Evolutionary conservation across 768 basidiomycete genomes (phyloP), one percentile per base, ranked within the genome.

Genomic region (Pulveroboletus sp.): DNA sequence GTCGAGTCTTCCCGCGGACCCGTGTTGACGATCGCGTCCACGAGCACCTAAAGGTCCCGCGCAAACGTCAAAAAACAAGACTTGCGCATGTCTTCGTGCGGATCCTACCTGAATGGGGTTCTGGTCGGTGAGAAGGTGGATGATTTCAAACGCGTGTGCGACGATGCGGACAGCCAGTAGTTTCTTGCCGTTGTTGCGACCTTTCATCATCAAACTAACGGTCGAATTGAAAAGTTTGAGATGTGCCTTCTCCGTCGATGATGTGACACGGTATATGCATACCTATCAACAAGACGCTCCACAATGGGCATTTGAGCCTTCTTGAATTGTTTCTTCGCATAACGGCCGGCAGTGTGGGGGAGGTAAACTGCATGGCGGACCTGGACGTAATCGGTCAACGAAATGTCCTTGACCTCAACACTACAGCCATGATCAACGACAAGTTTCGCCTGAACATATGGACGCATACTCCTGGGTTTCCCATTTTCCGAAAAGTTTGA

Each of bases 291-390:
- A 67, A 99, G 79, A 69, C 97, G 91, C 76, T 99, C 97, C 63
- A 98, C 97, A 69, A 99, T 95, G 68, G 97, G 97, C 97, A 99
- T 99, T 72, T 97, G 92, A 6, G 93, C 94, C 85, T 99, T 99
- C 82, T 94, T 97, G 86, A 98, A 99, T 75, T 97, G 94, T 79
- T 97, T 97, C 81, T 94, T 94, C 67, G 94, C 92, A 72, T 97
- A 98, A 73, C 97, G 92, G 59, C 97, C 97, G 57, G 95, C 94
- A 53, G 97, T 99, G 82, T 99, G 95, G 52, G 95, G 95, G 49
- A 97, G 75, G 76, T 93, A 98, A 69, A 97, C 95, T 43, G 94
- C 87, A 70, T 97, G 91, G 69, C 91, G 91, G 73, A 95, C 87
- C 80, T 98, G 94, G 73, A 99, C 97, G 85, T 99, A 98, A 74